These are phyloP conservation scores for Gaultheria prostrata DNA, from an alignment of 148 eudicot genomes.

Conservation along the genomic window DNA sequence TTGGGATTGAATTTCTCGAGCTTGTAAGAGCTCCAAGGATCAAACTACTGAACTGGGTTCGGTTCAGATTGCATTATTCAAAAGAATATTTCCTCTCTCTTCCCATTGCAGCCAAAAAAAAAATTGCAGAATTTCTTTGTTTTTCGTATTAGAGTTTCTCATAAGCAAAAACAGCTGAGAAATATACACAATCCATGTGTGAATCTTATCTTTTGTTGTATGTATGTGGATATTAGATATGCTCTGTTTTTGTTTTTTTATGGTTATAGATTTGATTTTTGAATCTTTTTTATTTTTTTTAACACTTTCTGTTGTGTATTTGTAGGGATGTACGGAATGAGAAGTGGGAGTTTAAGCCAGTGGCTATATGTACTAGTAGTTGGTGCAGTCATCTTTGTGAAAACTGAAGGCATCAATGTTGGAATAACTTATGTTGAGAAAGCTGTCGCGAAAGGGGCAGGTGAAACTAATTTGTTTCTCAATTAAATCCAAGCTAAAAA, in stretches of 20 bases:
- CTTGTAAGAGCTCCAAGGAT: neutral
- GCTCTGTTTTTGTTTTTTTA: too few relatives aligned
- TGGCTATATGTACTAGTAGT: slow-evolving; percentile 36
- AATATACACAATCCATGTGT: too few relatives aligned
- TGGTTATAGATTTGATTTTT: neutral
- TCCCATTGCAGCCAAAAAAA: neutral
- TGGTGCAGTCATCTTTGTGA: slow-evolving; percentile 31
- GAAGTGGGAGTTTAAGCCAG: slow-evolving; percentile 19
- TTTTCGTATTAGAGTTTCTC: neutral
- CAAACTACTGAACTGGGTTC: slow-evolving; percentile 1
- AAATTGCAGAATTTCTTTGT: neutral
- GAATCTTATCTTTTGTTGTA: too few relatives aligned
- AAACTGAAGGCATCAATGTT: slow-evolving; percentile 48
- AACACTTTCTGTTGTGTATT: neutral
- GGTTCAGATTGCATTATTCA: neutral
- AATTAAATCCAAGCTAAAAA: neutral
- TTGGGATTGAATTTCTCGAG: neutral
- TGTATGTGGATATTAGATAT: too few relatives aligned
- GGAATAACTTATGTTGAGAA: slow-evolving; percentile 55
- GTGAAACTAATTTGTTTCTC: slow-evolving; percentile 23
- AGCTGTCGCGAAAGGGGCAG: slow-evolving; percentile 90
- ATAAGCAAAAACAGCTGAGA: neutral
- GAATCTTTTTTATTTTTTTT: too few relatives aligned
- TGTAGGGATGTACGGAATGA: slow-evolving; percentile 30
- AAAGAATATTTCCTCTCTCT: neutral